Base-by-base conservation (phyloP, 208 protist species). In the Sergeia podlipaevii region DNA sequence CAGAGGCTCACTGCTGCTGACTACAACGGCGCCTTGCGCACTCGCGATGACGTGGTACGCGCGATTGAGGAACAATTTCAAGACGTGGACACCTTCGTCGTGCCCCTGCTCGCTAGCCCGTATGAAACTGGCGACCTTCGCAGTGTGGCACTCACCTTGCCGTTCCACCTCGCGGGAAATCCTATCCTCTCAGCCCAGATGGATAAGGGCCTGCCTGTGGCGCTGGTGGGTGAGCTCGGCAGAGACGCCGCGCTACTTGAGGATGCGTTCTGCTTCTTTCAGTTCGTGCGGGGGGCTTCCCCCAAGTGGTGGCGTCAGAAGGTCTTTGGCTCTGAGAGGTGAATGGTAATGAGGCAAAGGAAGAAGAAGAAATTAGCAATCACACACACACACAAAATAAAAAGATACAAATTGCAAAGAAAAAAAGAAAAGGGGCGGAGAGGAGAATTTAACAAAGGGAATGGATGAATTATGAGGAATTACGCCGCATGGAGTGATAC, bases 191-290 rank as follows among this genome's bases (percentile, higher is more conserved):
- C 78, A 2, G 33, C 87, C 52, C 88, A 90, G 73, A 45, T 95
- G 24, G 79, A 89, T 23, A 59, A 76, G 18, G 57, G 63, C 32
- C 60, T 82, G 18, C 75, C 88, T 0, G 81, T 91, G 13, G 80
- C 63, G 33, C 62, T 95, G 4, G 62, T 90, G 15, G 88, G 81
- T 20, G 84, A 91, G 47, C 77, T 90, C 1, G 88, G 88, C 15
- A 74, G 81, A 7, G 88, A 95, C 54, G 80, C 84, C 7, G 83
- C 79, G 11, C 65, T 95, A 29, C 80, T 95, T 66, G 80, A 95
- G 69, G 80, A 95, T 34, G 58, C 80, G 32, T 80, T 80, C 20
- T 79, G 69, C 21, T 90, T 95, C 43, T 49, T 91, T 10, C 71
- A 91, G 65, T 89, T 94, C 67, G 80, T 89, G 23, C 76, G 78